Base-by-base conservation (phyloP, 176 grass and related monocot species). In the Oryza glumipatula region DNA sequence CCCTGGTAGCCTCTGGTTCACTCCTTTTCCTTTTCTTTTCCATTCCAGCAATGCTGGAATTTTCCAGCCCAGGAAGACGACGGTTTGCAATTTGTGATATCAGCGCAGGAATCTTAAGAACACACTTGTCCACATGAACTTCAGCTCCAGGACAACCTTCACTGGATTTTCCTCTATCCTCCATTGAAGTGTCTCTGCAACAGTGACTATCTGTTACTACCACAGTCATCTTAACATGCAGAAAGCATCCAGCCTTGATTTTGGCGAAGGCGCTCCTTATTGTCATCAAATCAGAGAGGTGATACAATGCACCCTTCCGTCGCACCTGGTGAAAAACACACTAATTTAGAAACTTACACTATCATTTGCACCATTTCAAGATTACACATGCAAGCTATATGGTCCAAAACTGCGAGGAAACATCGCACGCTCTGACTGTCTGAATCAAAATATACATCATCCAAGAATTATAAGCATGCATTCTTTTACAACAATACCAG, bases 201-300 rank as follows among this genome's bases (percentile, higher is more conserved):
- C 65, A 73, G 65, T 21, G 26, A 45, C 24, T n/a, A 24, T 17
- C 54, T 4, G 24, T 39, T 33, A 70, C 56, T 12, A 13, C 73
- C 32, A 43, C 69, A 73, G 21, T 69, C 73, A 86, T 86, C 48
- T 95, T 92, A 33, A 86, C 84, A 72, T 98, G 86, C 45, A 95
- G 87, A 91, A 91, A 91, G 70, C 76, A 84, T 24, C 54, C 79
- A 64, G 68, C 64, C 64, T 90, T 92, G 30, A 82, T 75, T 86
- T 77, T 84, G 72, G 72, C 23, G 51, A 90, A 88, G 43, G 79
- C 76, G 64, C 87, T 77, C 9, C 4, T 83, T 66, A 98, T 63
- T 71, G 79, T 56, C 91, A 96, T 90, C 11, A 84, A 94, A 80
- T 94, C 83, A 24, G 89, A 87, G 54, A 99, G 84, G 75, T 86